phyloP scores from a whole-genome alignment of 768 basidiomycete genomes.

The Boletus patriciae region DNA sequence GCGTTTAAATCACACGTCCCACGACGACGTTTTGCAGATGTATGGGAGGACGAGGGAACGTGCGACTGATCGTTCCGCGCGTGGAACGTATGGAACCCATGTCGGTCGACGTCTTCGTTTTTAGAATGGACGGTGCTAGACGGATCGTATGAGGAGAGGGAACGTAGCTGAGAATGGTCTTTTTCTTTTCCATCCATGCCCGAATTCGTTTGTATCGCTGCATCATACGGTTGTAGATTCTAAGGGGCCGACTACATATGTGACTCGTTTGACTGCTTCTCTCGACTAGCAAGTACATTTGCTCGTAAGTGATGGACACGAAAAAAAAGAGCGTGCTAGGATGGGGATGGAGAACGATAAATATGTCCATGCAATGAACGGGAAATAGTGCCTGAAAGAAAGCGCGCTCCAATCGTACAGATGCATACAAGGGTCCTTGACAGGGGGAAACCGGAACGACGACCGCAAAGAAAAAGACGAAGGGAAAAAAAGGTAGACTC shows the following conservation, averaged over 20 bases:
- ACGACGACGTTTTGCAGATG: slow-evolving; percentile 22
- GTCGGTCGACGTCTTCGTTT: too few species aligned
- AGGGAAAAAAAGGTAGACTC: background rate
- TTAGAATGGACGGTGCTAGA: too few species aligned
- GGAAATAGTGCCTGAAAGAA: background rate
- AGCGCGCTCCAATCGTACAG: background rate
- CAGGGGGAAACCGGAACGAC: background rate
- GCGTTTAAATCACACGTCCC: background rate
- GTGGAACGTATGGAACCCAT: background rate
- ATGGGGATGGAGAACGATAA: slow-evolving; percentile 3
- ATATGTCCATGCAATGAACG: slow-evolving; percentile 20
- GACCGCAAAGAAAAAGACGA: background rate
- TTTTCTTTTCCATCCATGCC: background rate
- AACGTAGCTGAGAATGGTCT: background rate
- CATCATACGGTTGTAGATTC: background rate
- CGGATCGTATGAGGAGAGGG: too few species aligned
- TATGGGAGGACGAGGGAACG: slow-evolving; percentile 37
- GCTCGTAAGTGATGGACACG: background rate
- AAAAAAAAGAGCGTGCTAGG: background rate
- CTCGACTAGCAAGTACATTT: slow-evolving; percentile 1
- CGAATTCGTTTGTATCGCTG: background rate
- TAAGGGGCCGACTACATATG: too few species aligned
- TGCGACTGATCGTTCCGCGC: slow-evolving; percentile 24
- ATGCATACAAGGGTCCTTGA: slow-evolving; percentile 10
- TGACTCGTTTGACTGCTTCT: background rate